Evolutionary conservation across 2,329 filamentous ascomycete species (phyloP).

Genomic region (Balansia obtecta): DNA sequence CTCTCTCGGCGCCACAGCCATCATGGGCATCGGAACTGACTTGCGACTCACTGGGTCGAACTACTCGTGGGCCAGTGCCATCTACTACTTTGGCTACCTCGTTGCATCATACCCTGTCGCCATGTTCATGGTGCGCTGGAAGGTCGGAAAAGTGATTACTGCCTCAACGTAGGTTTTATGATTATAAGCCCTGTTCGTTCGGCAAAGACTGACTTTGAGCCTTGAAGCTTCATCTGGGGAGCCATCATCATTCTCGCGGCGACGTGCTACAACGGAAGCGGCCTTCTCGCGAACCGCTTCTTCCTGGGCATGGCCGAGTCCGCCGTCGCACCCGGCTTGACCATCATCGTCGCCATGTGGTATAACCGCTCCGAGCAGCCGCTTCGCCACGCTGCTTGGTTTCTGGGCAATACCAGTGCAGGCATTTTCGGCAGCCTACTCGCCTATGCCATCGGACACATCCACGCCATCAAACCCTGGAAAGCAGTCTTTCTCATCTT

Average conservation of each 20-base stretch:
- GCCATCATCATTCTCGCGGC: slow-evolving; percentile 31
- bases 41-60: slow-evolving; percentile 33
- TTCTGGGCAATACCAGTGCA: slow-evolving; percentile 19
- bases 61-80: slow-evolving; percentile 36
- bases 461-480: slow-evolving; percentile 10
- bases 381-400: slow-evolving; percentile 20
- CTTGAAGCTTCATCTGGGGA: slow-evolving; percentile 19
- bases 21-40: slow-evolving; percentile 35
- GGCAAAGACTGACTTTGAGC: too few relatives aligned
- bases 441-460: slow-evolving; percentile 19
- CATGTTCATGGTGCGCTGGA: slow-evolving; percentile 14
- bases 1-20: slow-evolving; percentile 36
- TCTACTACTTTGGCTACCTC: slow-evolving; percentile 41
- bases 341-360: slow-evolving; percentile 21
- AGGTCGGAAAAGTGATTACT: slow-evolving; percentile 16
- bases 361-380: slow-evolving; percentile 19
- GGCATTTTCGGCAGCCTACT: slow-evolving; percentile 17
- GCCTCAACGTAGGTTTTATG: slow-evolving; percentile 11
- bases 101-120: slow-evolving; percentile 15
- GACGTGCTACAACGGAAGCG: slow-evolving; percentile 17
- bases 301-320: slow-evolving; percentile 21
- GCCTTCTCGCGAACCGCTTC: slow-evolving; percentile 19
- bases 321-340: slow-evolving; percentile 17
- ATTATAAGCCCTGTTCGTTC: too few relatives aligned
- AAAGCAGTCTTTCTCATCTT: slow-evolving; percentile 19